phyloP scores from a whole-genome alignment of 331 rosid genomes.

The Pyrus hybrid region DNA sequence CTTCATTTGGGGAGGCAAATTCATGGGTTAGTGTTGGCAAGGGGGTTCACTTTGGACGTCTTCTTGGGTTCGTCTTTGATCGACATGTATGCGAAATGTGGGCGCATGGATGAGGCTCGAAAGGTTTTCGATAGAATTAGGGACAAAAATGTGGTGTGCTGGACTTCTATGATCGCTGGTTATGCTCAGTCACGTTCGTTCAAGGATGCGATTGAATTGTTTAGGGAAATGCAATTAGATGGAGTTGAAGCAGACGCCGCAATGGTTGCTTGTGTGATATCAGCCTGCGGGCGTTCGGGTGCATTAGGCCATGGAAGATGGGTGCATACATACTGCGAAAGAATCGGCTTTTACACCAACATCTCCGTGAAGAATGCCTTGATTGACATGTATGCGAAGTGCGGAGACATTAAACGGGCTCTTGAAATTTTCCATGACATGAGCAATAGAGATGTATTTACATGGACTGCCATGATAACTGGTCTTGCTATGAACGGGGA shows the following conservation, averaged over 20 bases:
- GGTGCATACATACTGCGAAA: conserved; percentile 12
- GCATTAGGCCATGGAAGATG: conserved; percentile 15
- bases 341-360: background rate
- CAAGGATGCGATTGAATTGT: conserved; percentile 8
- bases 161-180: conserved; percentile 13
- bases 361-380: conserved; percentile 10
- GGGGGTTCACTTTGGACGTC: background rate
- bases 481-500: conserved; percentile 17
- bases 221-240: conserved; percentile 4
- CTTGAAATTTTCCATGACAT: conserved; percentile 3
- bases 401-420: conserved; percentile 13
- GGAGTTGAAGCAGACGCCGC: conserved; percentile 5
- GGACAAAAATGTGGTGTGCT: conserved; percentile 13
- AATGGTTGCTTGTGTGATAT: background rate
- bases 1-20: conserved; percentile 3
- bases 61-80: conserved; percentile 13
- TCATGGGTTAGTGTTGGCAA: conserved; percentile 2
- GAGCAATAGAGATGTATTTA: conserved; percentile 1
- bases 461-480: conserved; percentile 14
- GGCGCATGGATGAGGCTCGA: background rate
- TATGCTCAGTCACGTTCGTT: background rate
- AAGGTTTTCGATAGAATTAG: conserved; percentile 10
- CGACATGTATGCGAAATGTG: conserved; percentile 12
- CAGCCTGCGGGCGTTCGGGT: conserved; percentile 12
- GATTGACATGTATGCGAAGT: conserved; percentile 14